Evolutionary conservation across 345 rosid genomes (phyloP), one percentile per base, ranked within the genome.

Genomic region (Pelargonium nanum): DNA sequence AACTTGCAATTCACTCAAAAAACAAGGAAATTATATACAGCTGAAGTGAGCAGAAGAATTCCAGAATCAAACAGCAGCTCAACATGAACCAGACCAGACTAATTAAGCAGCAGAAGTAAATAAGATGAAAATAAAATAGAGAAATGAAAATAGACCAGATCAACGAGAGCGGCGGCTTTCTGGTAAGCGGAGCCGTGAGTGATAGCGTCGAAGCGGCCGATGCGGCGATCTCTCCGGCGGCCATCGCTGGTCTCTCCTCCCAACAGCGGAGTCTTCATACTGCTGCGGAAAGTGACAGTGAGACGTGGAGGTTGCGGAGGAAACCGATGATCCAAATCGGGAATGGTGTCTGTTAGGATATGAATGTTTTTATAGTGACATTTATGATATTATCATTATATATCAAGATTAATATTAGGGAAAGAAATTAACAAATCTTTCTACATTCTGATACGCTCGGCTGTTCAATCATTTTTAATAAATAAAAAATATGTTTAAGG

Each of bases 121-220:
- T 4, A 21, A 62, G 5, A 28, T 19, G 40, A 44, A 30, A 54
- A 22, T 9, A 22, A 30, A 23, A 30, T 44, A 5, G 5, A 54
- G 54, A 51, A 63, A 48, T 5, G 22, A 1, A 34, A 24, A 63
- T 57, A 58, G 22, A 92, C 99, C 83, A 93, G 91, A 84, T 93
- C 99, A 70, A 89, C 97, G 55, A 93, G 88, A 4, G 99, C 97
- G 55, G 99, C 99, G n/a, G 97, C 99, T 64, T 80, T 84, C 76
- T 93, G 94, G 64, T 65, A 87, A 57, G 75, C 68, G 56, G 96
- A 81, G 67, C 97, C 99, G 57, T 72, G 70, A 3, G 97, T 64
- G 68, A 93, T 84, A 26, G 99, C 99, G 53, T 84, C 82, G 56
- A 88, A 78, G 44, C 84, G 86, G 65, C 88, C 90, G 52, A 44